Conservation (phyloP, 148 eudicot species). For the Suaeda aralocaspica region DNA sequence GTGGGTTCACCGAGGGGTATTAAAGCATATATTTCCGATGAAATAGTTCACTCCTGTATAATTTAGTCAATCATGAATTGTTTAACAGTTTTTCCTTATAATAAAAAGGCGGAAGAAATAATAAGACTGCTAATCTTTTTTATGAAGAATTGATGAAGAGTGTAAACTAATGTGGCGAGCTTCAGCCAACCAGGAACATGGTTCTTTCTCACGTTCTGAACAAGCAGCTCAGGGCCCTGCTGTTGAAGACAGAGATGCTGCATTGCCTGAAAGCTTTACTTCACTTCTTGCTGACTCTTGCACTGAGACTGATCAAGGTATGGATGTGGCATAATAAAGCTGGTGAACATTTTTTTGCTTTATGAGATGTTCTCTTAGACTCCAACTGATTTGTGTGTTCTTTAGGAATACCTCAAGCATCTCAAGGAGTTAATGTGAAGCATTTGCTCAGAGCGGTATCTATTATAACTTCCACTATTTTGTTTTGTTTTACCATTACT, state of each 20-base stretch:
- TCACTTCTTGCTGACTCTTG: conserved; percentile 16
- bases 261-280: conserved; percentile 22
- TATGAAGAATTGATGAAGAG: conserved; percentile 15
- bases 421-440: conserved; percentile 16
- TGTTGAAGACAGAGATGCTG: conserved; percentile 2
- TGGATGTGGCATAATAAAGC: neutral
- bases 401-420: conserved; percentile 16
- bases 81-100: neutral
- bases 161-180: conserved; percentile 1
- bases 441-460: conserved; percentile 14
- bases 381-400: neutral
- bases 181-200: conserved; percentile 11
- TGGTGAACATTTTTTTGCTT: neutral
- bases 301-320: conserved; percentile 21
- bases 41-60: neutral
- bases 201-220: conserved; percentile 12
- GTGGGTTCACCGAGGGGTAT: conserved; percentile 14
- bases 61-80: neutral
- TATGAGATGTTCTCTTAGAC: neutral
- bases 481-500: neutral
- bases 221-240: conserved; percentile 17
- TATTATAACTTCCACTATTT: conserved; percentile 5
- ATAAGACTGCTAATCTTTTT: conserved; percentile 1
- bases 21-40: conserved; percentile 8
- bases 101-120: neutral